Evolutionary conservation across 306 rosid species (phyloP).

Genomic region (Elaeagnus macrophylla): DNA sequence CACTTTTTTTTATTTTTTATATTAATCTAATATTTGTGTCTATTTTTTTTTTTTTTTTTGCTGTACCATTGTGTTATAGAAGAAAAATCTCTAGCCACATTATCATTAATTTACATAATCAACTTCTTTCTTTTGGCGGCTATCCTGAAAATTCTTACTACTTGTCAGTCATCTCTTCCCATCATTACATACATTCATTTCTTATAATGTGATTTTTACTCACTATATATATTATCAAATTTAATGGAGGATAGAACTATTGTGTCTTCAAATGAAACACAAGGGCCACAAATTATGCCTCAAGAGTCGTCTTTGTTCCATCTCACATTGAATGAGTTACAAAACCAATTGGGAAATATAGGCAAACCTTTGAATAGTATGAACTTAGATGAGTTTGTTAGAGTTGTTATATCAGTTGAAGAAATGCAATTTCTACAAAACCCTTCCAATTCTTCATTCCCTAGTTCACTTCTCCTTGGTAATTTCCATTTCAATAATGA

Average conservation of each 20-base stretch:
- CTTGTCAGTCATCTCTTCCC: too few relatives aligned
- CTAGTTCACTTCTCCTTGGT: slow-evolving; percentile 16
- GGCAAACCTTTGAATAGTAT: slow-evolving; percentile 19
- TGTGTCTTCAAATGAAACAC: slow-evolving; percentile 25
- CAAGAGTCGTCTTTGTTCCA: slow-evolving; percentile 14
- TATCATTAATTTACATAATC: too few relatives aligned
- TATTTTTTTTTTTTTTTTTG: too few relatives aligned
- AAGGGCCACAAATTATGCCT: slow-evolving; percentile 17
- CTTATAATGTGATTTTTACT: too few relatives aligned
- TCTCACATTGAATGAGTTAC: slow-evolving; percentile 27
- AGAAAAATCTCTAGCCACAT: too few relatives aligned
- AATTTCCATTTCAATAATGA: slow-evolving; percentile 26
- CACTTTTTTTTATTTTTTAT: too few relatives aligned
- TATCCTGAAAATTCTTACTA: too few relatives aligned
- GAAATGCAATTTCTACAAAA: slow-evolving; percentile 30
- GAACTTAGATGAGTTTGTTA: slow-evolving; percentile 30
- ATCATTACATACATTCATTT: too few relatives aligned
- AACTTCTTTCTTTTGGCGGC: too few relatives aligned
- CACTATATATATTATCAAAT: too few relatives aligned
- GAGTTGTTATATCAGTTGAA: slow-evolving; percentile 26
- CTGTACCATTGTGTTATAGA: too few relatives aligned
- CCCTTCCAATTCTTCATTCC: slow-evolving; percentile 23
- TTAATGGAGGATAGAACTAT: slow-evolving; percentile 18
- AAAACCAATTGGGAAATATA: slow-evolving; percentile 24
- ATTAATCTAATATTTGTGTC: too few relatives aligned